phyloP scores from a whole-genome alignment of 345 rosid species.

The Dovyalis caffra region DNA sequence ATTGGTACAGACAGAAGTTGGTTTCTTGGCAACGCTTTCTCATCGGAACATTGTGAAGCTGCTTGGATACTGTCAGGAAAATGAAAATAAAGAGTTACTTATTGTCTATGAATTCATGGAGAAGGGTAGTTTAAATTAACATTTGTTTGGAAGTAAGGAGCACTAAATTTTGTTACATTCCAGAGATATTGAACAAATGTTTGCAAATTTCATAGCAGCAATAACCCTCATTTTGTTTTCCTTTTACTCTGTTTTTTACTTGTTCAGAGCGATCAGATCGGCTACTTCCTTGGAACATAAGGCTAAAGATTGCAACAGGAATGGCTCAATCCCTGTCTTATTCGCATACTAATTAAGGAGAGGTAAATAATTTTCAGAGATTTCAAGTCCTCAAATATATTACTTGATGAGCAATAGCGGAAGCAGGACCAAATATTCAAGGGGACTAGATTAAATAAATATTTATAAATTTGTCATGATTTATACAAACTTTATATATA shows the following conservation, averaged over 20 bases:
- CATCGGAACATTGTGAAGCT: conserved; percentile 20
- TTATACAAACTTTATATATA: too few species aligned
- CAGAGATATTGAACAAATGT: too few species aligned
- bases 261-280: not conserved
- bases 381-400: conserved; percentile 18
- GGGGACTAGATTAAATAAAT: too few species aligned
- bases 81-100: not conserved
- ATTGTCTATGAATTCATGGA: conserved; percentile 9
- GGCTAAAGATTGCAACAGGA: conserved; percentile 10
- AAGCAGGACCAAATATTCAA: too few species aligned
- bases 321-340: conserved; percentile 5
- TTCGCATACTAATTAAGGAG: not conserved
- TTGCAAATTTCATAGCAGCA: too few species aligned
- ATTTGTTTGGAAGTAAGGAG: conserved; percentile 6
- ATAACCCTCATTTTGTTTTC: too few species aligned
- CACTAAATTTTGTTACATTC: not conserved
- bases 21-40: conserved; percentile 5
- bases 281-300: conserved; percentile 7
- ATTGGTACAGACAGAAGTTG: conserved; percentile 12
- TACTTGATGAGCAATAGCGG: conserved; percentile 15
- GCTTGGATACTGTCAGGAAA: conserved; percentile 4
- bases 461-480: too few species aligned
- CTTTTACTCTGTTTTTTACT: too few species aligned
- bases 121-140: conserved; percentile 3
- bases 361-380: conserved; percentile 13